Evolutionary conservation across 1,284 basidiomycete genomes (phyloP).

Genomic region (Thecaphora thlaspeos): DNA sequence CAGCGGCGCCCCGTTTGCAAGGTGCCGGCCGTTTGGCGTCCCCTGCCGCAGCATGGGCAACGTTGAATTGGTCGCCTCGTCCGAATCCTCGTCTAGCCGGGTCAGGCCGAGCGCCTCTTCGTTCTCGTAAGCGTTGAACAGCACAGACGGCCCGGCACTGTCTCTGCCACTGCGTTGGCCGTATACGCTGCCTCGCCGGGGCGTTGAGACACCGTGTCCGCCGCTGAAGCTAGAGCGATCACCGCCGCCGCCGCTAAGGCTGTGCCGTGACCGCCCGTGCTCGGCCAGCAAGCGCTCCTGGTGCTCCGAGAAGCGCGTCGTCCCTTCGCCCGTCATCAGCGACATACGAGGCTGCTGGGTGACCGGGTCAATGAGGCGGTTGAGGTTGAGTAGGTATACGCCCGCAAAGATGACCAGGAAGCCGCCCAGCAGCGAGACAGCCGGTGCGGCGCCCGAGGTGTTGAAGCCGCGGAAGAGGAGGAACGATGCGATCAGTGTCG

Average conservation of each 20-base stretch:
- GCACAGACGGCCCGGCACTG: conserved; percentile 32
- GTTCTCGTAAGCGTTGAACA: conserved; percentile 49
- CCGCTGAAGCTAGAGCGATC: conserved; percentile 13
- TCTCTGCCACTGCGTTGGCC: conserved; percentile 21
- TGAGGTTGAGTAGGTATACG: conserved; percentile 56
- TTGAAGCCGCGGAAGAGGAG: conserved; percentile 97
- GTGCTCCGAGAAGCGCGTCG: conserved; percentile 38
- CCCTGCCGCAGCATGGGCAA: conserved; percentile 31
- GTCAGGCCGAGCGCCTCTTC: conserved; percentile 45
- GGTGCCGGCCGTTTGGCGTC: conserved; percentile 11
- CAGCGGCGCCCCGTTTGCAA: not conserved
- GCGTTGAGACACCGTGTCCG: not conserved
- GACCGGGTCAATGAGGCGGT: conserved; percentile 47
- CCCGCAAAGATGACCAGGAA: conserved; percentile 57
- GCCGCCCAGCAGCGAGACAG: conserved; percentile 53
- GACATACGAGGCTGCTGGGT: conserved; percentile 50
- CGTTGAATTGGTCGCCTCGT: conserved; percentile 24
- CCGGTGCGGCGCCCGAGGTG: conserved; percentile 71
- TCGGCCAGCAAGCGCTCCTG: conserved; percentile 43
- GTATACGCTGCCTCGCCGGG: conserved; percentile 15
- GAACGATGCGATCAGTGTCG: conserved; percentile 88
- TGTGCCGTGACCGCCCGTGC: conserved; percentile 29
- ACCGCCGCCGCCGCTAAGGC: conserved; percentile 18
- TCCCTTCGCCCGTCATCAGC: conserved; percentile 50
- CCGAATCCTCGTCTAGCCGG: conserved; percentile 42